Base-by-base conservation (phyloP, 257 asterid species). In the Jacaranda mimosifolia region DNA sequence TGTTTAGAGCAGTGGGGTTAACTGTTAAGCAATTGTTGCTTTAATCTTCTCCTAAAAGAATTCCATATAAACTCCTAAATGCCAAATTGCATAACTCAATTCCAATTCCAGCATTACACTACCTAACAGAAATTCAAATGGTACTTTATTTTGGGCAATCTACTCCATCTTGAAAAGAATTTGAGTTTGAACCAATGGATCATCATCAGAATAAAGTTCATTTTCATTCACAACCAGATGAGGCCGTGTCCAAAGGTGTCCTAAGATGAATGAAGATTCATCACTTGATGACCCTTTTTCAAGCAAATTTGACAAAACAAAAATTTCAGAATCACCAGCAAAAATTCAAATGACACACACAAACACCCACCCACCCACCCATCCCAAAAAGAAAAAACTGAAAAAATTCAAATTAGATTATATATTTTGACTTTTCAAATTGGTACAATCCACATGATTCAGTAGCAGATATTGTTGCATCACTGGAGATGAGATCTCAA, bases 241-340 rank as follows among this genome's bases (percentile, higher is more conserved):
- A 52, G 12, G 76, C 26, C 59, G 86, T 67, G 85, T 87, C 92
- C 83, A 85, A 83, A 85, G 86, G 92, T 87, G 90, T 85, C 90
- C 87, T 85, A 87, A 87, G 92, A 87, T 87, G 15, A 75, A 49
- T 55, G 17, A 35, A 9, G 26, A 72, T 76, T 76, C 83, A 75
- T 87, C 90, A 87, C 46, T 8, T 82, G 89, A 83, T 48, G 69
- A 70, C 71, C 63, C 6, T 13, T 19, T 14, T 21, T 9, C 40
- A 15, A 55, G 1, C 9, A 40, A 18, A 39, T 1, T 17, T 4
- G 3, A 14, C 35, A 32, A 10, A 51, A 2, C 1, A 3, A 17
- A 17, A 66, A 48, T 38, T 1, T 7, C 1, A 4, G 36, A 43
- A 9, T 9, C 12, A 17, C 5, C 0, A 6, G 11, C 6, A 0